Conservation (phyloP, 2,329 filamentous ascomycete genomes). For the Paraconiothyrium sp. region DNA sequence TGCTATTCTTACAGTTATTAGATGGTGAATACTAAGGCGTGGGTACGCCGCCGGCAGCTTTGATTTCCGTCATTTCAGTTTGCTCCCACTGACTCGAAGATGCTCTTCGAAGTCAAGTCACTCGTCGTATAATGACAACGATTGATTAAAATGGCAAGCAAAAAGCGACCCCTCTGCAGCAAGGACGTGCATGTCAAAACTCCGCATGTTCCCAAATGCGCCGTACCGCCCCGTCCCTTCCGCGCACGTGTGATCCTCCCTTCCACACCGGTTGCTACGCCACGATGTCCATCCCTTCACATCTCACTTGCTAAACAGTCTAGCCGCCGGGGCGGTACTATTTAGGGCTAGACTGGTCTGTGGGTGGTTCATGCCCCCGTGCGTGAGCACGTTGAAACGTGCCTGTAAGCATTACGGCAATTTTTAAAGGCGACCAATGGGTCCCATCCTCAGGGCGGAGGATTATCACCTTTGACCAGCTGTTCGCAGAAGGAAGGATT, state of each 20-base stretch:
- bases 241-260: not conserved
- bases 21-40: not conserved
- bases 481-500: not conserved
- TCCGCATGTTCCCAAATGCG: not conserved
- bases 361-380: not conserved
- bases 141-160: not conserved
- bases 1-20: not conserved
- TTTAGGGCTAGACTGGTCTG: not conserved
- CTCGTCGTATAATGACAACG: not conserved
- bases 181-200: not conserved
- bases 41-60: not conserved
- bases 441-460: too few relatives aligned
- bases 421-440: too few relatives aligned
- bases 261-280: not conserved
- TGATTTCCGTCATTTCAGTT: not conserved
- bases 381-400: slow-evolving; percentile 2
- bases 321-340: not conserved
- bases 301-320: not conserved
- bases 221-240: slow-evolving; percentile 6
- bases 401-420: not conserved
- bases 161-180: not conserved
- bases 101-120: not conserved
- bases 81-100: not conserved
- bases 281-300: not conserved
- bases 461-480: not conserved